Evolutionary conservation across 2,329 filamentous ascomycete species (phyloP).

Genomic region (Aspergillus brunneoviolaceus): DNA sequence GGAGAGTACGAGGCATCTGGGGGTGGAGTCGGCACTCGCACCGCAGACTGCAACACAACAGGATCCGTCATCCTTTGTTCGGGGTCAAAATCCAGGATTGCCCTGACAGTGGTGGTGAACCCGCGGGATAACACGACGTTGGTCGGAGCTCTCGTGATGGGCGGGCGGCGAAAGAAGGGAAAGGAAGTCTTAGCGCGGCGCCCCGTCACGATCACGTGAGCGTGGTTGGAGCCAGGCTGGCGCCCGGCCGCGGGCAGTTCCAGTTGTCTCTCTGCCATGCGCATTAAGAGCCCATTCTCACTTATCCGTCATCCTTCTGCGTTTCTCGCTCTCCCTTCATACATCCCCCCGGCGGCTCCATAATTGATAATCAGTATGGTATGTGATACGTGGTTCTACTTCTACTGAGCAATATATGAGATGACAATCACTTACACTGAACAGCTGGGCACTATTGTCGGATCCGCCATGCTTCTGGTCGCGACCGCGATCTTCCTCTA

Average conservation of each 20-base stretch:
- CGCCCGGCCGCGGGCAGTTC: slow-evolving; percentile 5
- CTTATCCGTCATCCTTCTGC: not conserved
- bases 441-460: slow-evolving; percentile 86
- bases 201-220: slow-evolving; percentile 17
- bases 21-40: slow-evolving; percentile 59
- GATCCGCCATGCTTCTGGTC: slow-evolving; percentile 72
- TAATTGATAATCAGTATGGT: slow-evolving; percentile 29
- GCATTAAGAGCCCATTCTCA: not conserved
- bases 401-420: not conserved
- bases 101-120: slow-evolving; percentile 12
- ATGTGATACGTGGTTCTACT: not conserved
- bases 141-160: slow-evolving; percentile 10
- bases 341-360: not conserved
- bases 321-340: not conserved
- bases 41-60: slow-evolving; percentile 54
- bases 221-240: slow-evolving; percentile 21
- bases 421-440: slow-evolving; percentile 8
- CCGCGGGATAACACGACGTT: slow-evolving; percentile 11
- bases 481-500: slow-evolving; percentile 77
- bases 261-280: slow-evolving; percentile 2
- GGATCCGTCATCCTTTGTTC: slow-evolving; percentile 42
- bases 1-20: slow-evolving; percentile 50
- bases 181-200: slow-evolving; percentile 22
- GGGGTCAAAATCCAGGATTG: slow-evolving; percentile 9
- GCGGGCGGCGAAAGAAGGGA: slow-evolving; percentile 21